Conservation (phyloP, 2,329 filamentous ascomycete species). For the Fonsecaea pugnacius region DNA sequence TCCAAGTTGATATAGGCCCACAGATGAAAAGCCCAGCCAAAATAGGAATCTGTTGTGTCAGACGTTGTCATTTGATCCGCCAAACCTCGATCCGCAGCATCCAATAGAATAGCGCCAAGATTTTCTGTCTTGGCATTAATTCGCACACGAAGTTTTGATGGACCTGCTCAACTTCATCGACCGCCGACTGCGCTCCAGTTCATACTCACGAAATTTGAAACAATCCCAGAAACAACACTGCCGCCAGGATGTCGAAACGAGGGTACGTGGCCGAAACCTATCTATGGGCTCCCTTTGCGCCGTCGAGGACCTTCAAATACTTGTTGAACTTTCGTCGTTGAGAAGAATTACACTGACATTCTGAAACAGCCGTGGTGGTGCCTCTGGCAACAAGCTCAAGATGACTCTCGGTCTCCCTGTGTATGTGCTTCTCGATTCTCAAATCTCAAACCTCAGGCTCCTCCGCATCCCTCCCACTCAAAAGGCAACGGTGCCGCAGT, state of each 20-base stretch:
- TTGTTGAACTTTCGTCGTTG: neutral
- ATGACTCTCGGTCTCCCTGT: constrained; percentile 99
- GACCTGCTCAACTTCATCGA: constrained; percentile 1
- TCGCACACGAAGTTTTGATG: constrained; percentile 9
- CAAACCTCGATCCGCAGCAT: neutral
- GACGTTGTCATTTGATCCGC: neutral
- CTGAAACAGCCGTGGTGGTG: constrained; percentile 69
- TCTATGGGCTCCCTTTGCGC: neutral
- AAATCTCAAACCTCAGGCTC: neutral
- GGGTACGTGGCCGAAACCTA: constrained; percentile 29
- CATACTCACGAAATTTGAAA: constrained; percentile 8
- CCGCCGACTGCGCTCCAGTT: constrained; percentile 5
- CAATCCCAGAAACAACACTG: constrained; percentile 10
- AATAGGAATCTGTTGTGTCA: neutral
- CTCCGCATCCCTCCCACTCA: neutral
- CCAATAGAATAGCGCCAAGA: constrained; percentile 8
- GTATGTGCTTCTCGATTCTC: constrained; percentile 65
- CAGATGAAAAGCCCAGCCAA: neutral
- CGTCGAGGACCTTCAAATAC: neutral
- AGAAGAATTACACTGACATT: constrained; percentile 10
- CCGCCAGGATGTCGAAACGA: constrained; percentile 37
- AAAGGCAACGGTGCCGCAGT: constrained; percentile 7
- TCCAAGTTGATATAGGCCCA: too few species aligned
- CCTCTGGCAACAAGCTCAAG: constrained; percentile 99
- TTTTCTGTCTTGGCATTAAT: constrained; percentile 7